Conservation (phyloP, 1,284 basidiomycete species). For the Ganoderma leucocontextum region DNA sequence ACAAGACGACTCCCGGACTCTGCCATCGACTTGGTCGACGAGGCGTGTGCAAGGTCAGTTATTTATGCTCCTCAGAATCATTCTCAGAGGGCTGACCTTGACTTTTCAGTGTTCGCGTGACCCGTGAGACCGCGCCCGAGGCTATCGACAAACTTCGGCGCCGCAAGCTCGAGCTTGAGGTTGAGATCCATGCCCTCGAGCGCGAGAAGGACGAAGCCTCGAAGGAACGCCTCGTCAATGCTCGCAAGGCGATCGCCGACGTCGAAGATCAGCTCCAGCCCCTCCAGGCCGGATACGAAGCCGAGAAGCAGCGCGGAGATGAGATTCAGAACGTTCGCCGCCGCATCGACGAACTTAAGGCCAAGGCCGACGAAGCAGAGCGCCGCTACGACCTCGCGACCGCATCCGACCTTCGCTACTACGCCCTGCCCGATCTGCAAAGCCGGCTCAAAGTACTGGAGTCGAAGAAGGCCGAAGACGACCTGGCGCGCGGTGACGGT, state of each 20-base stretch:
- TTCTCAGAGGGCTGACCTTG: slow-evolving; percentile 15
- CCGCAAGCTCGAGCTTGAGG: slow-evolving; percentile 91
- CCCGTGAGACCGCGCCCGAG: slow-evolving; percentile 94
- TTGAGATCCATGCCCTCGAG: slow-evolving; percentile 96
- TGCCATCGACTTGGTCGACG: slow-evolving; percentile 94
- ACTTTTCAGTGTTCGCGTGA: slow-evolving; percentile 80
- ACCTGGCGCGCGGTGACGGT: slow-evolving; percentile 59
- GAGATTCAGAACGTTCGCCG: slow-evolving; percentile 84
- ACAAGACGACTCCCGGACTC: slow-evolving; percentile 87
- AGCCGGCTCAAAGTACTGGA: slow-evolving; percentile 77
- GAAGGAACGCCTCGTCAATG: slow-evolving; percentile 85
- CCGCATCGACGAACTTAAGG: slow-evolving; percentile 91
- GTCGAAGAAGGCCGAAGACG: slow-evolving; percentile 78
- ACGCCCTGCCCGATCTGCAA: slow-evolving; percentile 93
- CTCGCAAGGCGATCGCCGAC: slow-evolving; percentile 84
- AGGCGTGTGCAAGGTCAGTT: slow-evolving; percentile 86
- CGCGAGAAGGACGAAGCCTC: slow-evolving; percentile 92
- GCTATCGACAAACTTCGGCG: slow-evolving; percentile 95
- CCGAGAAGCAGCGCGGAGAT: slow-evolving; percentile 88
- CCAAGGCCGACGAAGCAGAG: slow-evolving; percentile 96
- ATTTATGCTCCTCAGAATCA: neutral
- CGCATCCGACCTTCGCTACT: slow-evolving; percentile 92
- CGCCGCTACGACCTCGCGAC: slow-evolving; percentile 86
- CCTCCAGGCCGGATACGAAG: slow-evolving; percentile 89
- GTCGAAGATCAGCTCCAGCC: slow-evolving; percentile 93